phyloP scores from a whole-genome alignment of 2,329 filamentous ascomycete genomes.

The Botrytis pseudocinerea region DNA sequence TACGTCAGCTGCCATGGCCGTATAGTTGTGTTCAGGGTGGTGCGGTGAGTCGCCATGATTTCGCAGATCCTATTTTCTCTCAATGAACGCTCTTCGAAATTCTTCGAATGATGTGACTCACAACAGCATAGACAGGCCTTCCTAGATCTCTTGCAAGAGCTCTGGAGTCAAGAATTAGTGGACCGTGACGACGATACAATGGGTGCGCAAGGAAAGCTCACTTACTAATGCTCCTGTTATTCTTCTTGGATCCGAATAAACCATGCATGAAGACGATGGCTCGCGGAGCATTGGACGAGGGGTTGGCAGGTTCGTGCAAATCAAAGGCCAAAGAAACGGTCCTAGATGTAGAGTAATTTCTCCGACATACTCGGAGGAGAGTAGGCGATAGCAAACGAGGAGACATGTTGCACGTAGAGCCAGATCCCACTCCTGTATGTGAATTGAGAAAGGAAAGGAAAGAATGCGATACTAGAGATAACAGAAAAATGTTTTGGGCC shows the following conservation, averaged over 20 bases:
- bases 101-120: slow-evolving; percentile 45
- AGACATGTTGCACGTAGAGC: slow-evolving; percentile 24
- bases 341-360: slow-evolving; percentile 26
- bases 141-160: slow-evolving; percentile 77
- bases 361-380: slow-evolving; percentile 18
- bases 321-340: slow-evolving; percentile 58
- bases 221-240: slow-evolving; percentile 94
- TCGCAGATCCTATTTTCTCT: slow-evolving; percentile 68
- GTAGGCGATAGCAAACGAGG: slow-evolving; percentile 24
- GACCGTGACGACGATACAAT: slow-evolving; percentile 25
- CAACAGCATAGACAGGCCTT: slow-evolving; percentile 78
- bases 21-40: slow-evolving; percentile 73
- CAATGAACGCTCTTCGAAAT: background rate
- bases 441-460: background rate
- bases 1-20: slow-evolving; percentile 79
- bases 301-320: slow-evolving; percentile 60
- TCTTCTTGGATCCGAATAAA: slow-evolving; percentile 92
- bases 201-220: slow-evolving; percentile 45
- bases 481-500: slow-evolving; percentile 17
- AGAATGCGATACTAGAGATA: background rate
- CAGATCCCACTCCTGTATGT: background rate
- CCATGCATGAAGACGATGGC: slow-evolving; percentile 91
- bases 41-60: slow-evolving; percentile 94
- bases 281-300: slow-evolving; percentile 46
- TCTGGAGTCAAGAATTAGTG: slow-evolving; percentile 49